Base-by-base conservation (phyloP, 2,329 filamentous ascomycete species). In the Aspergillus pseudoterreus region DNA sequence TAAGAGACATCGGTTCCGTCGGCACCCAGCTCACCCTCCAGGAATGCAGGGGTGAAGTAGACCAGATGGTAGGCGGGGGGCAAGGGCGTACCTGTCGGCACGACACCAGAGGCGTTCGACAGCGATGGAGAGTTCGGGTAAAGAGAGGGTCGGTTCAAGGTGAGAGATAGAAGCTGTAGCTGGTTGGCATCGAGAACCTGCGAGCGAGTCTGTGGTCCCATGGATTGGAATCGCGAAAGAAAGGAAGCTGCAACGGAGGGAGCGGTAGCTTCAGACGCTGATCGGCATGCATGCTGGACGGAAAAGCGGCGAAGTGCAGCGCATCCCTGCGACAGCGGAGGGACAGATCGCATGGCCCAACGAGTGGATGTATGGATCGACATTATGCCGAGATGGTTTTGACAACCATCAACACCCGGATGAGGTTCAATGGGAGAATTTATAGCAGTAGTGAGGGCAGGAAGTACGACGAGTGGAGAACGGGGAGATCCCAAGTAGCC, bases 131-230 rank as follows among this genome's bases (percentile, higher is more conserved):
- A 71, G 44, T 56, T 57, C 1, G 71, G 66, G 57, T 71, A 72
- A 5, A 83, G 65, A 4, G 63, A 58, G 1, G 71, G 69, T 1
- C 82, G 78, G 19, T 76, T 74, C 4, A 87, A 77, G 0, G 83
- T 84, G 6, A 85, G 68, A 2, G 77, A 75, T 9, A 87, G 75
- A 42, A 82, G 82, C 52, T 84, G 82, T 0, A 87, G 70, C 62
- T 87, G 84, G 57, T 85, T 86, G 11, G 72, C 75, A 62, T 87
- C 84, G 6, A 87, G 70, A 3, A 76, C 51, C 60, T 87, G 83
- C 3, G 66, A 69, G 42, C 74, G 75, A 4, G 65, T 67, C 56
- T 73, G 70, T 0, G 74, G 72, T 1, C 73, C 71, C 4, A 69
- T 63, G 5, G 71, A 70, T 50, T 74, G 70, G 45, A 74, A 74